Base-by-base conservation (phyloP, 1,284 basidiomycete species). In the Cutaneotrichosporon cutaneum region DNA sequence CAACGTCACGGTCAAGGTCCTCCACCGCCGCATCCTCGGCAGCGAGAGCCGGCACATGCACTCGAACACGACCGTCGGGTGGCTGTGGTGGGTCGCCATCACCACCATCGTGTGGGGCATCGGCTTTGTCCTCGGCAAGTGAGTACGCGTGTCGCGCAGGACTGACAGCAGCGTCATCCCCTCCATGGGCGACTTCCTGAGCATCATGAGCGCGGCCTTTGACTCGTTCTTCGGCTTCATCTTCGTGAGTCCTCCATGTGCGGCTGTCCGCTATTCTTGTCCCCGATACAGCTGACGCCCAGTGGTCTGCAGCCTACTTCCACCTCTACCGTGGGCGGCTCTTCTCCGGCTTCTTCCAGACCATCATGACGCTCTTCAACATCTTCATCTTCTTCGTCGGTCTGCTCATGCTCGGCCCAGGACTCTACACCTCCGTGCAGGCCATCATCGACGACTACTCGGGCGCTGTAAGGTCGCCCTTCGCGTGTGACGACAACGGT, bases 101-200 rank as follows among this genome's bases (percentile, higher is more conserved):
- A 81, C 86, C 54, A 79, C 82, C 24, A 70, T 72, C 32, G 83
- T 84, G 13, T 89, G 87, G 87, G 69, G 83, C 14, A 62, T 85
- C 32, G 85, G 83, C 0, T 89, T 86, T 75, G 71, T 88, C 58
- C 85, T 89, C 59, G 86, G 82, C 36, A 82, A 82, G 68, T 79
- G 73, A 72, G 72, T 72, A 0, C 14, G 4, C 3, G 3, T 14
- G 16, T 4, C 9, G 24, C 18, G 13, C 21, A 3, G 27, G n/a
- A 14, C 42, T 54, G 22, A 56, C 54, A 10, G 2, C 59, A 51
- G 47, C 24, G 60, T 66, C 44, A 72, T 81, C 21, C 82, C 82
- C 0, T 82, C 81, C 70, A 83, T 84, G 74, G 75, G 75, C 26
- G 77, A 80, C 60, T 73, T 83, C 64, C 70, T 84, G 18, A 68